Conservation (phyloP, 352 stramenopile genomes). For the Phytophthora ramorum region DNA sequence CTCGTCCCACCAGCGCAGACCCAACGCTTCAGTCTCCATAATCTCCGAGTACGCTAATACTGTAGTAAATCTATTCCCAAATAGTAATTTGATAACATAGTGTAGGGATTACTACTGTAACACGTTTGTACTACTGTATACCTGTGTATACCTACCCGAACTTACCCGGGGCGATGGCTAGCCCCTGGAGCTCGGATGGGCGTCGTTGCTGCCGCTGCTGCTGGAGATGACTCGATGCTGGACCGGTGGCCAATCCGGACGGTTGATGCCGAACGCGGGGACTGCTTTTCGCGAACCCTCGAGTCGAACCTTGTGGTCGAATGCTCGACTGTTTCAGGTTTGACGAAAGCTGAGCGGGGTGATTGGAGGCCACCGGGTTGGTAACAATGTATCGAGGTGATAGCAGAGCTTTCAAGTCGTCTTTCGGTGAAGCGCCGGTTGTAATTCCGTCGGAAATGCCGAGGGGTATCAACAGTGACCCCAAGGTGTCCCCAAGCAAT, state of each 20-base stretch:
- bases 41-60: not conserved
- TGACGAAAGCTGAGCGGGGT: conserved; percentile 14
- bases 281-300: conserved; percentile 19
- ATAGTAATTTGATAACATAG: not conserved
- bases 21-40: conserved; percentile 29
- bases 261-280: conserved; percentile 20
- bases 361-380: conserved; percentile 10
- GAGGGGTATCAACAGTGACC: conserved; percentile 3
- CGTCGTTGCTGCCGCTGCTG: conserved; percentile 15
- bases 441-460: not conserved
- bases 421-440: not conserved
- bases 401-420: conserved; percentile 30
- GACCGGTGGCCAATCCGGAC: conserved; percentile 12
- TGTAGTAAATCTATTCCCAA: too few relatives aligned
- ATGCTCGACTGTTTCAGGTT: conserved; percentile 27
- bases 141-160: not conserved
- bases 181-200: conserved; percentile 17
- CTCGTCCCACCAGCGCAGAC: conserved; percentile 48
- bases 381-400: conserved; percentile 32
- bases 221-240: conserved; percentile 8
- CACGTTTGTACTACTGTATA: not conserved
- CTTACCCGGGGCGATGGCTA: conserved; percentile 11
- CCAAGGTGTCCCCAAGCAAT: not conserved
- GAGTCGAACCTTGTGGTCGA: conserved; percentile 24
- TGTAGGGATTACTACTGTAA: not conserved